These are phyloP conservation scores for Saccharum spontaneum DNA, from an alignment of 176 grass and related monocot genomes.

Conservation along the genomic window DNA sequence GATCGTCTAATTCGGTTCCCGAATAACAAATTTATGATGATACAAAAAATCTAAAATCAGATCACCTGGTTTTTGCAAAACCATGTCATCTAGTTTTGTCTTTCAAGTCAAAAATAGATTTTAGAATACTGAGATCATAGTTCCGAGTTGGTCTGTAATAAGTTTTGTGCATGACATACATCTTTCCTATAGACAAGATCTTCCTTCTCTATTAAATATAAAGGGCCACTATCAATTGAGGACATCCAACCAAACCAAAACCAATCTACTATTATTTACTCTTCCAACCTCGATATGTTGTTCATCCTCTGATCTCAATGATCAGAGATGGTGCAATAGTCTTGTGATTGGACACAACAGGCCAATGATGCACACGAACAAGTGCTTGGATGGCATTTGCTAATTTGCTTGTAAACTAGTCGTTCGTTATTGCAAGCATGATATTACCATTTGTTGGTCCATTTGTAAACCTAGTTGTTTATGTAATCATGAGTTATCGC, in stretches of 20 bases:
- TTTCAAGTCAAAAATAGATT: neutral
- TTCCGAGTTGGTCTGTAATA: no score
- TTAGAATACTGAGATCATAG: neutral
- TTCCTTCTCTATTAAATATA: no score
- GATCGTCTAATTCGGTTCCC: neutral
- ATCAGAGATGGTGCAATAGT: neutral
- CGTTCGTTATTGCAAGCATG: neutral
- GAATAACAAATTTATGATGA: neutral
- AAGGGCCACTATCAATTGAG: neutral
- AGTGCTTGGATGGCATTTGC: neutral
- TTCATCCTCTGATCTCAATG: neutral
- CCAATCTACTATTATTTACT: neutral
- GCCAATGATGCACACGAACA: neutral
- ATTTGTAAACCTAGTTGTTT: neutral
- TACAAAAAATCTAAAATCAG: neutral
- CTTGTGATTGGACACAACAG: neutral
- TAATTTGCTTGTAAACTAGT: neutral
- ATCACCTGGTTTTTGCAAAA: neutral
- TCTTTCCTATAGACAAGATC: no score
- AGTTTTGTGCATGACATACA: no score
- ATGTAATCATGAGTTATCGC: neutral
- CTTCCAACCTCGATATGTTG: neutral
- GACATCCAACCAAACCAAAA: neutral
- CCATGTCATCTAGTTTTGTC: neutral
- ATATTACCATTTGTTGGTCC: neutral